Base-by-base conservation (phyloP, 805 yeast genomes). In the Wilhelminamyces savonicus region DNA sequence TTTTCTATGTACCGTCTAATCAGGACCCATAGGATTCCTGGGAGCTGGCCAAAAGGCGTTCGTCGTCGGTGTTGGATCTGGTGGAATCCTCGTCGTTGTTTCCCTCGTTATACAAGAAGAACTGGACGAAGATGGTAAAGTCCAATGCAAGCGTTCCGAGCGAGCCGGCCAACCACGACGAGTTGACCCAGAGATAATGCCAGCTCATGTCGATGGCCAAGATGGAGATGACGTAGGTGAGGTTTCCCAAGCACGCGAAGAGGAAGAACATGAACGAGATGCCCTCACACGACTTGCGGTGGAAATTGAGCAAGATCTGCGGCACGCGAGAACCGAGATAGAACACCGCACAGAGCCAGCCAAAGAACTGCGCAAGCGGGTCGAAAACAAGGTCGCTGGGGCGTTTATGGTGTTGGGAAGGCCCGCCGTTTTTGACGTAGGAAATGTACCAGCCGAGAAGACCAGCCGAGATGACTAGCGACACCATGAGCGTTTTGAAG, bases 231-330 rank as follows among this genome's bases (percentile, higher is more conserved):
- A 92, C 95, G 46, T 87, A 92, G 1, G 96, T 85, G 48, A 84
- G 64, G 53, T 90, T 92, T 27, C 98, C 98, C 33, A 90, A 62
- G 54, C 96, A 87, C 13, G 98, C 97, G 67, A 92, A 90, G 14
- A 92, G 61, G 59, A 90, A 90, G 58, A 92, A 90, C 68, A 90
- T 69, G 49, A 92, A 85, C 8, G 95, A 85, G 28, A 90, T 83
- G 15, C 97, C 97, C 38, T 92, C 97, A 52, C 96, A 87, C 2
- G 94, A 82, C 58, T 87, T 88, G 49, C 97, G 72, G 52, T 79
- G 69, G 50, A 70, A 85, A 58, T 92, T 92, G 37, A 90, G 68
- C 35, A 85, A 54, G 31, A 92, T 85, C 59, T 92, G 98, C 1
- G 98, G 98, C 17, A 92, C 59, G 44, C 98, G 69, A 12, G 97